Evolutionary conservation across 2,329 filamentous ascomycete genomes (phyloP), one percentile per base, ranked within the genome.

Genomic region (Fusarium begoniae): DNA sequence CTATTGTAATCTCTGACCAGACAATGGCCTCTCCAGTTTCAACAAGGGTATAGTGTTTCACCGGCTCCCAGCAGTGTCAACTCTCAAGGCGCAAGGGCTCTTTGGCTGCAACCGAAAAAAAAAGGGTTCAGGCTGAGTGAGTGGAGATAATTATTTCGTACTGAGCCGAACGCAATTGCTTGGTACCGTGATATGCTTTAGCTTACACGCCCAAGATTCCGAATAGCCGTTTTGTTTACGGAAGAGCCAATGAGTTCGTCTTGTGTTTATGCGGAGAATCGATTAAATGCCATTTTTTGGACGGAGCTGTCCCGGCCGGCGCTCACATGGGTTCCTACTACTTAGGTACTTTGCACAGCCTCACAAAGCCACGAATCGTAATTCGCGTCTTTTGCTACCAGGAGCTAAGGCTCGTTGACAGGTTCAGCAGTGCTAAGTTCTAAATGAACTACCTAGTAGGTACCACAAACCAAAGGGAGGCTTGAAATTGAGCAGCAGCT

Each of bases 291-390:
- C 40, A 40, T 32, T 35, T 40, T 37, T 30, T 26, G 17, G 45
- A 40, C 17, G 24, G 43, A 24, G 24, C 37, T n/a, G 41, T 32
- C 32, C 14, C 8, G 32, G 32, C 32, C 32, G 32, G 32, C 32
- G 38, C 40, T 54, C 45, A 40, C 51, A 30, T 20, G 30, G 53
- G n/a, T 28, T 24, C 41, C 41, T 43, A 18, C 35, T 44, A 28
- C 18, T 20, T 45, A n/a, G 48, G 22, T 24, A 26, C 55, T 64
- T 63, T 64, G 72, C 77, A 77, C 75, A 78, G 77, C 76, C 77
- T 77, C 75, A 37, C 55, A 56, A 32, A 69, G 71, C 70, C 72
- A 47, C 45, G 43, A 37, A 48, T 32, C 40, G 38, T 55, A 43
- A 45, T 63, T 37, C n/a, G 30, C 41, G 38, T 6, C 20, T 57